Conservation (phyloP, 805 yeast species). For the Teunomyces funiuensis region DNA sequence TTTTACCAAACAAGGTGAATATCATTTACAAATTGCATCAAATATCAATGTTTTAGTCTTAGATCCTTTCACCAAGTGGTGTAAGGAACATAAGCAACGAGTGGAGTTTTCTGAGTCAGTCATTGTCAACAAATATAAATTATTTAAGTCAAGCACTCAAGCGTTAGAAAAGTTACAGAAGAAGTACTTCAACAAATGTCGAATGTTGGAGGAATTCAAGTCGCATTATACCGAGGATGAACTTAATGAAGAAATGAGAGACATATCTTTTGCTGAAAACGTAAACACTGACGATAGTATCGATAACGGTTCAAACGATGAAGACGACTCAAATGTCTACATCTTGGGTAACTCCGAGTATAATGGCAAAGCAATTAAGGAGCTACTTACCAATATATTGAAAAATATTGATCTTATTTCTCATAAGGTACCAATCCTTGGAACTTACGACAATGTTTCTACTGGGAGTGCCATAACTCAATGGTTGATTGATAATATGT, state of each 20-base stretch:
- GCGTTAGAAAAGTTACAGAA: conserved; percentile 59
- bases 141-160: conserved; percentile 47
- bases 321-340: conserved; percentile 19
- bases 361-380: conserved; percentile 28
- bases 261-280: conserved; percentile 15
- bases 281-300: conserved; percentile 4
- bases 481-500: conserved; percentile 53
- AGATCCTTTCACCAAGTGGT: conserved; percentile 73
- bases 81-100: conserved; percentile 67
- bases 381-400: conserved; percentile 39
- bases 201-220: conserved; percentile 67
- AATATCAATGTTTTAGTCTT: conserved; percentile 61
- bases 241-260: conserved; percentile 28
- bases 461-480: conserved; percentile 61
- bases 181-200: conserved; percentile 74
- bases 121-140: conserved; percentile 50
- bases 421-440: conserved; percentile 66
- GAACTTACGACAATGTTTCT: conserved; percentile 61
- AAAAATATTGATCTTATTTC: conserved; percentile 49
- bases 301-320: conserved; percentile 10
- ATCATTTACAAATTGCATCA: conserved; percentile 60
- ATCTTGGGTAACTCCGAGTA: conserved; percentile 33
- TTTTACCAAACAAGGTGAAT: conserved; percentile 56
- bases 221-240: conserved; percentile 48
- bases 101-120: conserved; percentile 59